Percentiles rank a stretch among this genome's conserved stretches.
Evolutionary conservation across 768 basidiomycete species (phyloP).

Genomic region (Lepiota brunneoincarnata): DNA sequence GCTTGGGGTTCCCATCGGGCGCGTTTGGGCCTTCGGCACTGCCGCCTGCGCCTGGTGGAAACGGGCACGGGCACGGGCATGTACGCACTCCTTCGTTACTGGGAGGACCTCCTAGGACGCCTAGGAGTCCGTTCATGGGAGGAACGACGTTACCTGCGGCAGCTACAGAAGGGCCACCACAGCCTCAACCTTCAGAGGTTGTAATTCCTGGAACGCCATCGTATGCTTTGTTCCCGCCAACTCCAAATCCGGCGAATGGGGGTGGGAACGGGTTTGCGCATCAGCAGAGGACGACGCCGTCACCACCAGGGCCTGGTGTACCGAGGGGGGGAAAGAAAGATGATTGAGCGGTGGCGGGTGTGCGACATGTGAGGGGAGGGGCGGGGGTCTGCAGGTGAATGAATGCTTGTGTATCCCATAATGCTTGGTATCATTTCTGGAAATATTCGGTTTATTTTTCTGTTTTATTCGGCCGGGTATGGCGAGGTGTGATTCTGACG

Average conservation of each 20-base stretch:
- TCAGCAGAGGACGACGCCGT: conserved; percentile 5
- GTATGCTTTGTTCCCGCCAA: conserved; percentile 31
- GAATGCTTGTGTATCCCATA: no score
- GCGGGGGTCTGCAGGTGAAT: no score
- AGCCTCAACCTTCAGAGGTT: conserved; percentile 17
- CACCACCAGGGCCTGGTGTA: conserved; percentile 23
- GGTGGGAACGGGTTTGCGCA: conserved; percentile 17
- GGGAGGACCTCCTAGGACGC: conserved; percentile 22
- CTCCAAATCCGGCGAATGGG: conserved; percentile 27
- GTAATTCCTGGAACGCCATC: conserved; percentile 32
- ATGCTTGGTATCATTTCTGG: neutral
- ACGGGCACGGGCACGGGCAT: conserved; percentile 15
- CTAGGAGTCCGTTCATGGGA: conserved; percentile 13
- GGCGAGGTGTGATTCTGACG: no score
- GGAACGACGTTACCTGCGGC: conserved; percentile 13
- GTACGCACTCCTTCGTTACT: conserved; percentile 17
- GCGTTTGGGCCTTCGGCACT: conserved; percentile 11
- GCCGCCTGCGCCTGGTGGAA: conserved; percentile 9
- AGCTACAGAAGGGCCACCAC: conserved; percentile 7
- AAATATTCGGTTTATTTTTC: neutral
- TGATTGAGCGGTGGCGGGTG: conserved; percentile 23
- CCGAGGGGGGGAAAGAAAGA: conserved; percentile 30
- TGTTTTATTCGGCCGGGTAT: no score
- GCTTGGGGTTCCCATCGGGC: conserved; percentile 11
- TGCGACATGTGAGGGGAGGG: neutral